Evolutionary conservation across 1,284 basidiomycete genomes (phyloP).

Genomic region (Porphyrellus sp.): DNA sequence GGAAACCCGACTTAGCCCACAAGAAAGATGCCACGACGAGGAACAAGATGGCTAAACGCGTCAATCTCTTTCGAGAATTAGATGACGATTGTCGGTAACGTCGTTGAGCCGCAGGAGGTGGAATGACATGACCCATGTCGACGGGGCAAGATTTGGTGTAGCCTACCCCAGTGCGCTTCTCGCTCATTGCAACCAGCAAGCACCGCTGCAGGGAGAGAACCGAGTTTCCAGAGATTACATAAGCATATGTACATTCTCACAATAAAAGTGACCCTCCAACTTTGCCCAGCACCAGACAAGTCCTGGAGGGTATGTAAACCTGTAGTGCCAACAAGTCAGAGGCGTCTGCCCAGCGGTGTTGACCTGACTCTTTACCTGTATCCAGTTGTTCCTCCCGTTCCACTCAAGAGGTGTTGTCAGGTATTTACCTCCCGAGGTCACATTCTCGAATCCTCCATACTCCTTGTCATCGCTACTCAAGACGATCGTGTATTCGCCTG

Average conservation of each 20-base stretch:
- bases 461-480: constrained; percentile 83
- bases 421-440: constrained; percentile 64
- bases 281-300: constrained; percentile 69
- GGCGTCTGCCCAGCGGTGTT: neutral
- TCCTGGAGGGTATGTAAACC: constrained; percentile 79
- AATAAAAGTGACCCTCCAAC: constrained; percentile 3
- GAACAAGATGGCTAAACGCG: constrained; percentile 9
- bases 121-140: constrained; percentile 8
- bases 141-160: constrained; percentile 3
- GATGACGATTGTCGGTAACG: neutral
- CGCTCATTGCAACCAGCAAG: constrained; percentile 17
- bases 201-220: too few species aligned
- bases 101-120: constrained; percentile 16
- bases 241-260: neutral
- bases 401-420: constrained; percentile 86
- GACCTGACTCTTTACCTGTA: constrained; percentile 57
- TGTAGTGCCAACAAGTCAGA: constrained; percentile 33
- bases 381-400: constrained; percentile 87
- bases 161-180: constrained; percentile 9
- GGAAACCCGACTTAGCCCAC: constrained; percentile 7
- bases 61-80: constrained; percentile 16
- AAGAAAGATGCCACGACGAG: constrained; percentile 17
- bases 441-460: constrained; percentile 88
- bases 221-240: neutral
- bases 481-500: constrained; percentile 85